phyloP scores from a whole-genome alignment of 2,329 filamentous ascomycete species.

The Elsinoe fawcettii region DNA sequence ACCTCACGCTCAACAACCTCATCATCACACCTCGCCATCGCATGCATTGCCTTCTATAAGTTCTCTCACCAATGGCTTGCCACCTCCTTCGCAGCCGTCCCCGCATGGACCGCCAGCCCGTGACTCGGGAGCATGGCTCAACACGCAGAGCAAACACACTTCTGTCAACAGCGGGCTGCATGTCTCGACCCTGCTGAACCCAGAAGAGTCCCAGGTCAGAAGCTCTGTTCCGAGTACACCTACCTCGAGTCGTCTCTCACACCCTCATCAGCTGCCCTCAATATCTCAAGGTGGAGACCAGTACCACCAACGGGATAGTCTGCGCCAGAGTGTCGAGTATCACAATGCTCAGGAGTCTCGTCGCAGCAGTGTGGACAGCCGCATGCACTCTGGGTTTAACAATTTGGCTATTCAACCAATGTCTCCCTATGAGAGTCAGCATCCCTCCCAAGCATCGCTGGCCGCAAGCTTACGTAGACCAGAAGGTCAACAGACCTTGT shows the following conservation, averaged over 20 bases:
- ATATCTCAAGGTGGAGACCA: conserved; percentile 47
- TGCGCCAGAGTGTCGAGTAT: conserved; percentile 35
- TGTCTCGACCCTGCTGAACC: conserved; percentile 43
- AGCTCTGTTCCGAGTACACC: conserved; percentile 37
- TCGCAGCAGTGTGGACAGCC: conserved; percentile 72
- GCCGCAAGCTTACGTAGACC: conserved; percentile 57
- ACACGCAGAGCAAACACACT: conserved; percentile 33
- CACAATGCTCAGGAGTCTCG: conserved; percentile 50
- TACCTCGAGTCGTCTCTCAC: conserved; percentile 32
- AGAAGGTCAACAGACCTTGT: conserved; percentile 40
- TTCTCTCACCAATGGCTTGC: conserved; percentile 31
- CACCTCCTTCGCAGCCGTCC: conserved; percentile 24
- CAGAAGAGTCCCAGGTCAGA: conserved; percentile 42
- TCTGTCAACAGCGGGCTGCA: conserved; percentile 41
- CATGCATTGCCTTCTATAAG: conserved; percentile 29
- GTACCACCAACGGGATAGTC: conserved; percentile 23
- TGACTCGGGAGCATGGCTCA: conserved; percentile 33
- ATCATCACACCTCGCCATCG: conserved; percentile 18
- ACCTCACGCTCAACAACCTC: conserved; percentile 11
- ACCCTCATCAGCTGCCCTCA: conserved; percentile 41
- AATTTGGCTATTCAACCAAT: conserved; percentile 60
- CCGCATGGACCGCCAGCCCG: conserved; percentile 29
- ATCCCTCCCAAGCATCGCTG: conserved; percentile 67
- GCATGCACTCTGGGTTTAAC: conserved; percentile 63
- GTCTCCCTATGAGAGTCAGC: conserved; percentile 68